Evolutionary conservation across 805 yeast genomes (phyloP).

Genomic region (Yamadazyma kitorensis): DNA sequence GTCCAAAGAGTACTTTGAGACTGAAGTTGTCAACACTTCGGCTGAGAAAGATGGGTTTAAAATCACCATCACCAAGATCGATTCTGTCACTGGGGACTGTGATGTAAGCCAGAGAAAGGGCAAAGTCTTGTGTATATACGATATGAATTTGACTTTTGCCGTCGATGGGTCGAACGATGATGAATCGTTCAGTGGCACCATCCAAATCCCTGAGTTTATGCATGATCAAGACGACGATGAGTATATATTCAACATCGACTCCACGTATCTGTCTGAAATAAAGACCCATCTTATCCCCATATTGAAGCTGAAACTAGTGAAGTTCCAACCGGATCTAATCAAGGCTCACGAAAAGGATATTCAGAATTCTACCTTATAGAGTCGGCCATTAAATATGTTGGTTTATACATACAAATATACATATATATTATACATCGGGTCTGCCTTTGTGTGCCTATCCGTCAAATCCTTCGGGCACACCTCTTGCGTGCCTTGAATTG

Average conservation of each 20-base stretch:
- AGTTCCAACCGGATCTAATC: conserved; percentile 64
- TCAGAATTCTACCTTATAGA: conserved; percentile 46
- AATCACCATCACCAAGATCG: conserved; percentile 37
- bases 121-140: conserved; percentile 72
- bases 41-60: conserved; percentile 23
- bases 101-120: conserved; percentile 85
- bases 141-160: conserved; percentile 52
- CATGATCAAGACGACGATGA: conserved; percentile 76
- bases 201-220: conserved; percentile 63
- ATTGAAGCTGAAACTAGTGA: conserved; percentile 44
- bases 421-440: background rate
- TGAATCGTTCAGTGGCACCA: conserved; percentile 39
- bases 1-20: conserved; percentile 51
- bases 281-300: conserved; percentile 51
- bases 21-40: conserved; percentile 30
- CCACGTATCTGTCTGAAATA: conserved; percentile 41
- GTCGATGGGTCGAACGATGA: conserved; percentile 39
- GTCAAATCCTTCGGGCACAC: conserved; percentile 84
- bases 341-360: conserved; percentile 60
- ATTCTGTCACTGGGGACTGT: conserved; percentile 62
- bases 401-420: no score
- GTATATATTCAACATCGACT: conserved; percentile 47
- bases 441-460: background rate
- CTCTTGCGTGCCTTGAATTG: conserved; percentile 66
- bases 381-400: no score